A percentile compares a stretch with the other conserved stretches of the same genome.
Conservation (phyloP, 2,329 filamentous ascomycete species). For the Teratosphaeria gauchensis region DNA sequence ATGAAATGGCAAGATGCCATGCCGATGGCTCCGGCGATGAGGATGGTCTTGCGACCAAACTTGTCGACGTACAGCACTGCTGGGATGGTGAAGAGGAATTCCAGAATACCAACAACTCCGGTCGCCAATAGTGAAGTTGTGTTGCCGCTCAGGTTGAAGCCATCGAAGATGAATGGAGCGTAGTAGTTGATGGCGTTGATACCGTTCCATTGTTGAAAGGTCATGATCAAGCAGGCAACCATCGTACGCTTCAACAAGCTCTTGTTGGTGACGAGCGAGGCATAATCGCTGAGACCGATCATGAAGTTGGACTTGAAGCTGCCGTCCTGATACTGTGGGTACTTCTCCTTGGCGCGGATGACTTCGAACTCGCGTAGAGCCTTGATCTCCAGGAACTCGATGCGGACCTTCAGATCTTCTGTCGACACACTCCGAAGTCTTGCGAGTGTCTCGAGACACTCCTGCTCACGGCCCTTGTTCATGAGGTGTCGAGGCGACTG, state of each 20-base stretch:
- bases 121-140: slow-evolving; percentile 54
- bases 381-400: slow-evolving; percentile 75
- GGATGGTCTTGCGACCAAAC: slow-evolving; percentile 28
- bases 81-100: slow-evolving; percentile 55
- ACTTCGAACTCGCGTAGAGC: slow-evolving; percentile 68
- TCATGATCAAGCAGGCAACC: slow-evolving; percentile 42
- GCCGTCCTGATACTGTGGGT: slow-evolving; percentile 42
- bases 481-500: slow-evolving; percentile 67
- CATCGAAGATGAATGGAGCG: slow-evolving; percentile 41
- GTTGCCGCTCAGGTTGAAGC: slow-evolving; percentile 36
- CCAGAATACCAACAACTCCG: slow-evolving; percentile 61
- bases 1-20: slow-evolving; percentile 43
- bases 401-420: slow-evolving; percentile 57
- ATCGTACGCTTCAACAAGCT: slow-evolving; percentile 57
- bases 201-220: slow-evolving; percentile 42
- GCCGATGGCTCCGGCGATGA: slow-evolving; percentile 28
- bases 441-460: slow-evolving; percentile 54
- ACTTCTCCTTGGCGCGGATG: slow-evolving; percentile 53
- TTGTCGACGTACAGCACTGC: slow-evolving; percentile 58
- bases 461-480: slow-evolving; percentile 57
- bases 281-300: slow-evolving; percentile 12
- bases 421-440: slow-evolving; percentile 49
- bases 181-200: slow-evolving; percentile 40
- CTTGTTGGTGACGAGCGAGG: slow-evolving; percentile 47
- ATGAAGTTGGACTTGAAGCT: slow-evolving; percentile 14